Conservation (phyloP, 2,329 filamentous ascomycete species). For the Dryadomyces quercivorus region DNA sequence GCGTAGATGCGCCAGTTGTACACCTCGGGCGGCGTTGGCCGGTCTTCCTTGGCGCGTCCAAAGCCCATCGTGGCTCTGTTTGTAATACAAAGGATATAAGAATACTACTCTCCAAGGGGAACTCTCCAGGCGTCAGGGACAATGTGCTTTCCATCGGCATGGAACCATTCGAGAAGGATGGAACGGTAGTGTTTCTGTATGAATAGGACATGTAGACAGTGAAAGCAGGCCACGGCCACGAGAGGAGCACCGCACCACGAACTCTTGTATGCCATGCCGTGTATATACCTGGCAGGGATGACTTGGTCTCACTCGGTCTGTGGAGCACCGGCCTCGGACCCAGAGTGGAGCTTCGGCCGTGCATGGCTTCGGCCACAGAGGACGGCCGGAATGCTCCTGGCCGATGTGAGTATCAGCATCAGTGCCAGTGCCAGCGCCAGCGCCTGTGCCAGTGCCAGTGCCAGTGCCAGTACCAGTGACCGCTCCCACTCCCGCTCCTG, state of each 20-base stretch:
- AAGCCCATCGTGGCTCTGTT: not conserved
- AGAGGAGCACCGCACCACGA: not conserved
- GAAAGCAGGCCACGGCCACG: not conserved
- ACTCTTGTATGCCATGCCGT: too few species aligned
- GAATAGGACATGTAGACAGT: not conserved
- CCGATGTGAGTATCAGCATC: not conserved
- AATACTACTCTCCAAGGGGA: not conserved
- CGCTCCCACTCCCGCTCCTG: not conserved
- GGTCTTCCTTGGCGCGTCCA: not conserved
- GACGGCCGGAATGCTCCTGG: not conserved
- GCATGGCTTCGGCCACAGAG: not conserved
- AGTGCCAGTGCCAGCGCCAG: too few species aligned
- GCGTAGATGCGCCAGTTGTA: conserved; percentile 2
- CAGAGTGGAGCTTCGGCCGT: not conserved
- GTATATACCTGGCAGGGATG: not conserved
- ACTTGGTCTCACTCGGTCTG: not conserved
- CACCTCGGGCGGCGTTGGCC: conserved; percentile 1
- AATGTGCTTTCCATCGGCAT: too few species aligned
- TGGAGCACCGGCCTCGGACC: not conserved
- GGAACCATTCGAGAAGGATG: too few species aligned
- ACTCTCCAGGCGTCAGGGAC: not conserved
- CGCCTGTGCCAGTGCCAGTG: too few species aligned
- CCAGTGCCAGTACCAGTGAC: not conserved
- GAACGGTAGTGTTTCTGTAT: too few species aligned
- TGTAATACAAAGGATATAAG: not conserved